A percentile compares a stretch with the other conserved stretches of the same genome.
Evolutionary conservation across 371 early-diverging fungal species (phyloP).

Genomic region (Smittium culicis): DNA sequence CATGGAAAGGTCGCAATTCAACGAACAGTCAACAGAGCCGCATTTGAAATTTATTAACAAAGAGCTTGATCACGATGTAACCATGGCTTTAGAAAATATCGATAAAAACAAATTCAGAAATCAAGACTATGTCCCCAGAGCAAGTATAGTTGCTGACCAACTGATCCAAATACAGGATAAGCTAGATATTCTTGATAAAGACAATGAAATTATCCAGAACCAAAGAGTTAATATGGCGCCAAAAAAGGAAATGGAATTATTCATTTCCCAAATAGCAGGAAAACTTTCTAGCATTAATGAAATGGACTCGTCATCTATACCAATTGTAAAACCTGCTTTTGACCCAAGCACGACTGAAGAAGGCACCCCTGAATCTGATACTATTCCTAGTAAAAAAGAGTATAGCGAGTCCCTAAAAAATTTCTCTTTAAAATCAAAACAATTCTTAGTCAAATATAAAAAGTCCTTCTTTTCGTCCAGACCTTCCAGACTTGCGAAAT

Average conservation of each 20-base stretch:
- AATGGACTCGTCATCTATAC: no score
- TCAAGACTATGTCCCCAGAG: neutral
- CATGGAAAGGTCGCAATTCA: neutral
- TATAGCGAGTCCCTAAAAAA: no score
- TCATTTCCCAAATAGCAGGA: neutral
- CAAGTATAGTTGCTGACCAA: neutral
- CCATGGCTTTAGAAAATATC: neutral
- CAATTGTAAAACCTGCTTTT: no score
- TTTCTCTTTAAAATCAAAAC: no score
- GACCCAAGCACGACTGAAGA: no score
- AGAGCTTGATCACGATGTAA: neutral
- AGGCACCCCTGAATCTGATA: no score
- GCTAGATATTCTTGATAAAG: neutral
- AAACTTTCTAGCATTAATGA: neutral
- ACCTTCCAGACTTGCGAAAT: no score
- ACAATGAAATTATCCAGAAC: neutral
- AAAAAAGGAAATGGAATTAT: neutral
- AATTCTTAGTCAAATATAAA: no score
- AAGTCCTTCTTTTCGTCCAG: no score
- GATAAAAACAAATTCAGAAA: neutral
- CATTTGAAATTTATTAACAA: neutral
- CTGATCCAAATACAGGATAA: neutral
- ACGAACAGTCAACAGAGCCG: neutral
- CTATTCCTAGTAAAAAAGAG: no score
- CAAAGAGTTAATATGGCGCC: neutral